A percentile compares a stretch with the other conserved stretches of the same genome.
phyloP scores from a whole-genome alignment of 495 filamentous ascomycete genomes.

The Penicillium ucsense region DNA sequence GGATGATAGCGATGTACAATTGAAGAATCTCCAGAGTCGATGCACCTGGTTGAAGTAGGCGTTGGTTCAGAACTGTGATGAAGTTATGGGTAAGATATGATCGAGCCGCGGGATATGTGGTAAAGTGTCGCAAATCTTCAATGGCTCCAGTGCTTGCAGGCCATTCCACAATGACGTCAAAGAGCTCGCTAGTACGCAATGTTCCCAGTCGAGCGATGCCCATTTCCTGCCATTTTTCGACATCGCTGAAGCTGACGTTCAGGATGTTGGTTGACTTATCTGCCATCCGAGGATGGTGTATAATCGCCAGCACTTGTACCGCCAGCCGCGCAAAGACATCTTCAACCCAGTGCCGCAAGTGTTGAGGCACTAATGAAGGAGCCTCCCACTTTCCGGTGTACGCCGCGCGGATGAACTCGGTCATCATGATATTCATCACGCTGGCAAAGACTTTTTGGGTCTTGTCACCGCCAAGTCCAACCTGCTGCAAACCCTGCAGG shows the following conservation, averaged over 20 bases:
- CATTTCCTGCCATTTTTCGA: constrained; percentile 75
- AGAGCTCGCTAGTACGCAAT: constrained; percentile 72
- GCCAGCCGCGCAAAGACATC: constrained; percentile 58
- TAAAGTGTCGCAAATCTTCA: constrained; percentile 60
- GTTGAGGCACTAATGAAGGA: constrained; percentile 44
- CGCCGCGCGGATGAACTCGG: constrained; percentile 48
- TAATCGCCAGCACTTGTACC: constrained; percentile 49
- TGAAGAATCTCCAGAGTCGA: constrained; percentile 84
- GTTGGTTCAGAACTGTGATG: constrained; percentile 51
- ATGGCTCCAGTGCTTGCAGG: constrained; percentile 70
- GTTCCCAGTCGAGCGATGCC: constrained; percentile 68
- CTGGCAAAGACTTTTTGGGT: constrained; percentile 70
- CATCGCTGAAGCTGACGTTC: constrained; percentile 46
- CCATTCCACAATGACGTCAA: constrained; percentile 83
- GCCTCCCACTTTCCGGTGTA: constrained; percentile 52
- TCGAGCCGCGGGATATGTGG: constrained; percentile 48
- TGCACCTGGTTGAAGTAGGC: constrained; percentile 77
- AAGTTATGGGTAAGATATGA: constrained; percentile 62
- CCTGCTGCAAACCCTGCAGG: constrained; percentile 52
- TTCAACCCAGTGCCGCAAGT: constrained; percentile 61
- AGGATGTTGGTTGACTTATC: constrained; percentile 12
- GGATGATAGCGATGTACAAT: constrained; percentile 86
- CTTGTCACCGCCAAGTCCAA: constrained; percentile 64
- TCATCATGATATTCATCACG: constrained; percentile 62
- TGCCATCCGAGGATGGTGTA: constrained; percentile 23